phyloP scores from a whole-genome alignment of 1,284 basidiomycete genomes.

The Cerioporus squamosus region DNA sequence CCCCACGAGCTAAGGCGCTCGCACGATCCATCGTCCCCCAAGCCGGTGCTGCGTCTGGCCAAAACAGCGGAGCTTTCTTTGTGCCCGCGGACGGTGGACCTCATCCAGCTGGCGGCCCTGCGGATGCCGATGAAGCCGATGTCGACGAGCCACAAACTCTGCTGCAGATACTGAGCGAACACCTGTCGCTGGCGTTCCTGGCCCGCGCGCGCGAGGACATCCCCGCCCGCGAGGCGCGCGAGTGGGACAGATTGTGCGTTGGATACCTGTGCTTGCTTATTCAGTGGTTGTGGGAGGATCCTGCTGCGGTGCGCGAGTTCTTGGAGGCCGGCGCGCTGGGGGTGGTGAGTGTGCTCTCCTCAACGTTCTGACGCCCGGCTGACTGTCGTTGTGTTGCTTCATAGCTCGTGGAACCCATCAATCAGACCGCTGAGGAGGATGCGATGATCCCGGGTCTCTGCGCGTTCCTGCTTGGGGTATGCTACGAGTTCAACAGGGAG shows the following conservation, averaged over 20 bases:
- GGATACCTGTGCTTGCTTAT: slow-evolving; percentile 85
- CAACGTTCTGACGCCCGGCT: neutral
- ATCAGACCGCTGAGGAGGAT: slow-evolving; percentile 87
- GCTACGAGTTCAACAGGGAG: slow-evolving; percentile 95
- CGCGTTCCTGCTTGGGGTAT: slow-evolving; percentile 90
- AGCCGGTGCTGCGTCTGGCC: slow-evolving; percentile 34
- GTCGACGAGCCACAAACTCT: slow-evolving; percentile 68
- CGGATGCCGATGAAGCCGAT: slow-evolving; percentile 50
- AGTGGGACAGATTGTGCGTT: slow-evolving; percentile 91
- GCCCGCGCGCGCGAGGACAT: slow-evolving; percentile 71
- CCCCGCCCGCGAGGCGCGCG: slow-evolving; percentile 67
- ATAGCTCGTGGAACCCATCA: slow-evolving; percentile 92
- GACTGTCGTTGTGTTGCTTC: neutral
- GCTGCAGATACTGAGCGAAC: slow-evolving; percentile 74
- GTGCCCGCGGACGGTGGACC: slow-evolving; percentile 71
- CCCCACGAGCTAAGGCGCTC: slow-evolving; percentile 77
- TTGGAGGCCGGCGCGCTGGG: slow-evolving; percentile 90
- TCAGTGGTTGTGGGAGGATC: slow-evolving; percentile 98
- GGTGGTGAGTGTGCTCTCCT: slow-evolving; percentile 61
- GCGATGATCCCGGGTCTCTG: slow-evolving; percentile 90
- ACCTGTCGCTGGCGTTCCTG: slow-evolving; percentile 71
- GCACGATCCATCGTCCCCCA: slow-evolving; percentile 70
- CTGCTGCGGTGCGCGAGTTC: slow-evolving; percentile 87
- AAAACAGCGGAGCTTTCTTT: slow-evolving; percentile 59
- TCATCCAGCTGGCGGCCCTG: slow-evolving; percentile 26